Percentiles rank a stretch among this genome's conserved stretches.
Conservation (phyloP, 352 stramenopile genomes). For the Halophytophthora polymorphica region DNA sequence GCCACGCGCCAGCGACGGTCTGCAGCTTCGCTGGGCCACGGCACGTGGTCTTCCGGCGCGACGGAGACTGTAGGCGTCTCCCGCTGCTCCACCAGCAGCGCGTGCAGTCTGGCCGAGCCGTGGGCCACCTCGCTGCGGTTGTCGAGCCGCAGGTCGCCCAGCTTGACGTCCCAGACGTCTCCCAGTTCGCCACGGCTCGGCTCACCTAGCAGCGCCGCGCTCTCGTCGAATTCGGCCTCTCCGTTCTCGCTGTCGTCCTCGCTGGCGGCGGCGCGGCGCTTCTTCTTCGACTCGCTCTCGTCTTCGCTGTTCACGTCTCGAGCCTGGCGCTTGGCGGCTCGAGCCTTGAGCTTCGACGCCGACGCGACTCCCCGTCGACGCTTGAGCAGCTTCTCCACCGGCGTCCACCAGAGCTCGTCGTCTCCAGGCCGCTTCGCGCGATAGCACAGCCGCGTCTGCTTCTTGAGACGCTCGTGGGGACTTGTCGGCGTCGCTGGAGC, state of each 20-base stretch:
- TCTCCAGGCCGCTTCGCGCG: conserved; percentile 1
- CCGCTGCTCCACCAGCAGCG: conserved; percentile 17
- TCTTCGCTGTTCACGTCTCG: not conserved
- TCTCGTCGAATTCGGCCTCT: conserved; percentile 11
- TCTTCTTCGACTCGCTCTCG: not conserved
- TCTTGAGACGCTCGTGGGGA: not conserved
- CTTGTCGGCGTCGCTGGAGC: not conserved
- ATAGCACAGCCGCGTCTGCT: conserved; percentile 12
- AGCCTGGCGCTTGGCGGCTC: conserved; percentile 13
- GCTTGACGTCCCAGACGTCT: conserved; percentile 6
- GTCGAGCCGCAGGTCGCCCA: conserved; percentile 20
- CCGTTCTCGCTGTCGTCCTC: not conserved
- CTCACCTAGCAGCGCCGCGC: conserved; percentile 1
- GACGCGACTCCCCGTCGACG: not conserved
- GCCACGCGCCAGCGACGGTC: conserved; percentile 14
- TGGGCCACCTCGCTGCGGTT: conserved; percentile 12
- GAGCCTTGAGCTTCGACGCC: conserved; percentile 2
- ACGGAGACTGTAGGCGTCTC: not conserved
- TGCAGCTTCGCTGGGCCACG: conserved; percentile 13
- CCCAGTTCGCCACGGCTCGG: not conserved
- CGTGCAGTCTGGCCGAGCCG: conserved; percentile 9
- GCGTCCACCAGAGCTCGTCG: conserved; percentile 8
- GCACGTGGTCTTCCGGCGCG: not conserved
- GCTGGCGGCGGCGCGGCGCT: not conserved
- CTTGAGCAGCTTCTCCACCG: conserved; percentile 17